Evolutionary conservation across 257 asterid genomes (phyloP), one percentile per base, ranked within the genome.

Genomic region (Nicotiana tomentosiformis): DNA sequence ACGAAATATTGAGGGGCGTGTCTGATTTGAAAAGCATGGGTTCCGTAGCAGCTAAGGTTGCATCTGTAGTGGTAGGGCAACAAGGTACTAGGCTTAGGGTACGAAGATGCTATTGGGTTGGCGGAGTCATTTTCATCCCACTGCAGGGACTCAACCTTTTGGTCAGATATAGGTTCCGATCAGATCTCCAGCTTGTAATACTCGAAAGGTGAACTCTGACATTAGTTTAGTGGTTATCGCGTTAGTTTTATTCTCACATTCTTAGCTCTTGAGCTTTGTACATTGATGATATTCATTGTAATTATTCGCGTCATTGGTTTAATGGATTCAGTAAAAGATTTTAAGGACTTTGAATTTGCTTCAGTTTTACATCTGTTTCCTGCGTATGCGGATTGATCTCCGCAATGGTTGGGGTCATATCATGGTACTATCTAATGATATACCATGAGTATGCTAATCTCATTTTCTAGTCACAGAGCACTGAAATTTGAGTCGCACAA

Each of bases 61-160:
- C 98, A 82, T 91, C 99, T 7, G 77, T 88, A 82, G 99, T 96
- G 29, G 99, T 96, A 78, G 93, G 91, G 23, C 98, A 96, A 68
- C 98, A 93, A 89, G 99, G 99, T 62, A 94, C 99, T 30, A 92
- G 99, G 78, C 88, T 94, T 85, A 89, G 92, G 81, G 94, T 93
- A 67, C 88, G 23, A 89, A 37, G 99, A 96, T 85, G 98, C 98
- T 18, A 87, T 82, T 43, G 84, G 80, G 70, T 81, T 96, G 80
- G 95, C 94, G 0, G 89, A 92, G 86, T 87, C 93, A 29, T 96
- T 91, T 86, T 83, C 88, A 10, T 83, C 85, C 80, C 89, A 89
- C 66, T 86, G 77, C 15, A 89, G 88, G 77, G 83, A 87, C 87
- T 89, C 93, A 39, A 65, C 88, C 18, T 37, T 86, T 61, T 85